These are phyloP conservation scores for Nicotiana noctiflora DNA, from an alignment of 257 asterid genomes.

Conservation along the genomic window DNA sequence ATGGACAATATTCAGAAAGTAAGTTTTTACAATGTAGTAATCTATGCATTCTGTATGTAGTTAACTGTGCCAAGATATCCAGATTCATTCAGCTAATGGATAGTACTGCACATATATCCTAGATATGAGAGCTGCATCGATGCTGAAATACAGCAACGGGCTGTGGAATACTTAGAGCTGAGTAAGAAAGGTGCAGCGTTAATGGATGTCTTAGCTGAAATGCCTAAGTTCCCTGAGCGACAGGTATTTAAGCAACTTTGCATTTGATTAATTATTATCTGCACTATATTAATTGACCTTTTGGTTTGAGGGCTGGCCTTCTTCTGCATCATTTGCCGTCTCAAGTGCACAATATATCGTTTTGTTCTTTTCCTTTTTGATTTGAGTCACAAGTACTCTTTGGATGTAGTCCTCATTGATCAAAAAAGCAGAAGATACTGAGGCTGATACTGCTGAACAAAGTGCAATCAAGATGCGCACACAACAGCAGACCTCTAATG, in stretches of 20 bases:
- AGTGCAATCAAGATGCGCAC: conserved; percentile 90
- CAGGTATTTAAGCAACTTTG: conserved; percentile 45
- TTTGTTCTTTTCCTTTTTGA: background rate
- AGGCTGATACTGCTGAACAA: conserved; percentile 95
- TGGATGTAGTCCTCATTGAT: conserved; percentile 66
- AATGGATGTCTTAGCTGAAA: conserved; percentile 87
- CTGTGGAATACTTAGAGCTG: conserved; percentile 80
- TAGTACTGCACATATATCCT: too few species aligned
- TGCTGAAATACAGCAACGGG: conserved; percentile 93
- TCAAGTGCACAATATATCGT: background rate
- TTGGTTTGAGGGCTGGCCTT: conserved; percentile 12
- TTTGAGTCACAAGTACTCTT: conserved; percentile 8
- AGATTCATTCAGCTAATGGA: too few species aligned
- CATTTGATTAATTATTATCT: background rate
- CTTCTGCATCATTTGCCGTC: background rate
- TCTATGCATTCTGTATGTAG: too few species aligned
- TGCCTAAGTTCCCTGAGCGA: conserved; percentile 96
- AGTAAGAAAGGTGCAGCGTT: conserved; percentile 85
- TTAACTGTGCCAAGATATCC: too few species aligned
- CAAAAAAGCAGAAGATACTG: conserved; percentile 80
- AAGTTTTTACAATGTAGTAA: too few species aligned
- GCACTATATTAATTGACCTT: background rate
- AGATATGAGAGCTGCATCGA: conserved; percentile 93
- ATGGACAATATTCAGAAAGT: conserved; percentile 81
- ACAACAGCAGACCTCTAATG: conserved; percentile 79